Conservation (phyloP, 78 protist species). For the Creolimax fragrantissima region DNA sequence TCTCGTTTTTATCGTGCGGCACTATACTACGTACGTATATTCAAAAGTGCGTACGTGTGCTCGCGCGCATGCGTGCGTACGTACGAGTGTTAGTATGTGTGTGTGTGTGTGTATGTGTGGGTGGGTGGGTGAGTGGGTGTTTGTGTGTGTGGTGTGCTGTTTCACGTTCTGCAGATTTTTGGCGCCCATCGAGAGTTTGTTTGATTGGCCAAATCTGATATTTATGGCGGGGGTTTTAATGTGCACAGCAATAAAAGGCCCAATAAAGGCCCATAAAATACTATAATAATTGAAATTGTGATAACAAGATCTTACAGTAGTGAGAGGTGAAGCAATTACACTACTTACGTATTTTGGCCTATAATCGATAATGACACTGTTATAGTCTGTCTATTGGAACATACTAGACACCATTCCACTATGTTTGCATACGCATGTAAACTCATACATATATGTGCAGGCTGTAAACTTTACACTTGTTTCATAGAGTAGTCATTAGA, state of each 20-base stretch:
- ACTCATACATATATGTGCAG: no score
- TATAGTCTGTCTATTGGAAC: no score
- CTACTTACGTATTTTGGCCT: no score
- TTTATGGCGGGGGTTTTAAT: neutral
- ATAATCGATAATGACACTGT: no score
- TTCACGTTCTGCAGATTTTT: no score
- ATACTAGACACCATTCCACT: no score
- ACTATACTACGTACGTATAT: neutral
- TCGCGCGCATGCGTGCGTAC: neutral
- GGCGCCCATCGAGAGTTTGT: neutral
- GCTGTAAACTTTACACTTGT: no score
- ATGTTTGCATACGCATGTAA: no score
- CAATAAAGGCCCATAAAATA: neutral
- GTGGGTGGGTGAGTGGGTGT: neutral
- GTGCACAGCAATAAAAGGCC: neutral
- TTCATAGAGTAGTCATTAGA: no score
- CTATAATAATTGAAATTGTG: neutral
- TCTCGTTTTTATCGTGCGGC: neutral
- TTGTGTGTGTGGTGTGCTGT: neutral
- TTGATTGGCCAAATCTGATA: neutral
- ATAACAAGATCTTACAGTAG: neutral
- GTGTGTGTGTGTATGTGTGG: neutral
- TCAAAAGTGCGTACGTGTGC: neutral
- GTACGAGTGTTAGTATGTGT: neutral
- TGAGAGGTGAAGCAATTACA: neutral